Conservation (phyloP, 2,329 filamentous ascomycete genomes). For the Ceratocystis eucalypticola region DNA sequence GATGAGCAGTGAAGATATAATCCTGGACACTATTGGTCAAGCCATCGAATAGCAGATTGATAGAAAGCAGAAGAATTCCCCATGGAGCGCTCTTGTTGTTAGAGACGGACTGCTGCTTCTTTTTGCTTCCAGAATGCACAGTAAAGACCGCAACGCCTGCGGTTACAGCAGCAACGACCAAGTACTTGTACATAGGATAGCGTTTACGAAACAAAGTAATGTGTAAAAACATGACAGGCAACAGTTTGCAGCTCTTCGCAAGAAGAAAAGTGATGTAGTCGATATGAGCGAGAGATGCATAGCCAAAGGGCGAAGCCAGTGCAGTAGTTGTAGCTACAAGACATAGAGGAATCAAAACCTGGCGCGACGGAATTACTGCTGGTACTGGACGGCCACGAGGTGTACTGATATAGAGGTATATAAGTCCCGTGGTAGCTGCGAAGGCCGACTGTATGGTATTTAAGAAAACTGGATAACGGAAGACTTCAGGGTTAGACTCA, state of each 20-base stretch:
- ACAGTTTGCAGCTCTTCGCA: conserved; percentile 92
- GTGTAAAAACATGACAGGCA: conserved; percentile 97
- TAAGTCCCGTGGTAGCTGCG: conserved; percentile 65
- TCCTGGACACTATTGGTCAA: conserved; percentile 95
- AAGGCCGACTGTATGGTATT: conserved; percentile 92
- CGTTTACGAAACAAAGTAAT: conserved; percentile 77
- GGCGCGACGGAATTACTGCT: conserved; percentile 61
- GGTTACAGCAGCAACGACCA: conserved; percentile 82
- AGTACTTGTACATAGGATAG: conserved; percentile 93
- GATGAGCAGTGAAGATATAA: conserved; percentile 72
- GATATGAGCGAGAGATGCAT: conserved; percentile 81
- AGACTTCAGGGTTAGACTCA: conserved; percentile 52
- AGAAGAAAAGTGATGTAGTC: conserved; percentile 98
- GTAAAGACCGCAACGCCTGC: conserved; percentile 91
- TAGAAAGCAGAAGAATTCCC: conserved; percentile 67
- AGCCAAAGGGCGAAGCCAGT: conserved; percentile 88
- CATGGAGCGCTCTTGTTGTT: conserved; percentile 47
- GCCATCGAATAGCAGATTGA: conserved; percentile 92
- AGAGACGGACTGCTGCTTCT: conserved; percentile 32
- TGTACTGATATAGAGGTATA: conserved; percentile 63
- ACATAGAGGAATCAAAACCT: conserved; percentile 63
- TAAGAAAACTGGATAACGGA: conserved; percentile 87
- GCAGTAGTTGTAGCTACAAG: conserved; percentile 79
- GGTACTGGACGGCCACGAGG: conserved; percentile 32
- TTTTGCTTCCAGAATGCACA: conserved; percentile 56